Evolutionary conservation across 1,139 yeast species (phyloP).

Genomic region (Yamadazyma taylorii): DNA sequence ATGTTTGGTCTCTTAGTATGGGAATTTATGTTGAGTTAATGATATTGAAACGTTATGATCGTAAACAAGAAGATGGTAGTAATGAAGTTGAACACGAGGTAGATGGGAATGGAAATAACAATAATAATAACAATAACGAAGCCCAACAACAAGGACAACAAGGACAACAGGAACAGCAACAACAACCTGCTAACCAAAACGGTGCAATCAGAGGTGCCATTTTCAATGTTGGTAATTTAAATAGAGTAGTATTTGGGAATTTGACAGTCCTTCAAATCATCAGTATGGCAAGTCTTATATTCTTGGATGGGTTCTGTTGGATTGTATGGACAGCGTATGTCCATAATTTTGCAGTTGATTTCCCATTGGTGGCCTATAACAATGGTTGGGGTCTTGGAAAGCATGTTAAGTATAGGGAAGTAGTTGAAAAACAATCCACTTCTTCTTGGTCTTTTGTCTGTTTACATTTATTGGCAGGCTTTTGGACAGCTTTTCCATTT

Average conservation of each 20-base stretch:
- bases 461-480: constrained; percentile 23
- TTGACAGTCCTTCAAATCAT: background rate
- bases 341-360: constrained; percentile 28
- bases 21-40: constrained; percentile 23
- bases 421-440: constrained; percentile 8
- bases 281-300: constrained; percentile 7
- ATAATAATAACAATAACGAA: constrained; percentile 8
- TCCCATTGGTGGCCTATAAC: constrained; percentile 19
- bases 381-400: background rate
- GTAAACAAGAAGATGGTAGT: background rate
- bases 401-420: constrained; percentile 1
- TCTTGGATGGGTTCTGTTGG: constrained; percentile 15
- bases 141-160: constrained; percentile 6
- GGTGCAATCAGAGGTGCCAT: background rate
- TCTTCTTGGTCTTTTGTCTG: constrained; percentile 12
- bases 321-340: constrained; percentile 22
- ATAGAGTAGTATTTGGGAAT: background rate
- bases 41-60: constrained; percentile 14
- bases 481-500: constrained; percentile 25
- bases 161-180: no score
- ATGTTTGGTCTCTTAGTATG: constrained; percentile 23
- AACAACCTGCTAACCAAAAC: background rate
- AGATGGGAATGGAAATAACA: no score
- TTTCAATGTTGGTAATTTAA: background rate
- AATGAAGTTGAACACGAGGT: constrained; percentile 2